phyloP scores from a whole-genome alignment of 1,139 yeast genomes.

The Hemisphaericaspora xylanilytica region DNA sequence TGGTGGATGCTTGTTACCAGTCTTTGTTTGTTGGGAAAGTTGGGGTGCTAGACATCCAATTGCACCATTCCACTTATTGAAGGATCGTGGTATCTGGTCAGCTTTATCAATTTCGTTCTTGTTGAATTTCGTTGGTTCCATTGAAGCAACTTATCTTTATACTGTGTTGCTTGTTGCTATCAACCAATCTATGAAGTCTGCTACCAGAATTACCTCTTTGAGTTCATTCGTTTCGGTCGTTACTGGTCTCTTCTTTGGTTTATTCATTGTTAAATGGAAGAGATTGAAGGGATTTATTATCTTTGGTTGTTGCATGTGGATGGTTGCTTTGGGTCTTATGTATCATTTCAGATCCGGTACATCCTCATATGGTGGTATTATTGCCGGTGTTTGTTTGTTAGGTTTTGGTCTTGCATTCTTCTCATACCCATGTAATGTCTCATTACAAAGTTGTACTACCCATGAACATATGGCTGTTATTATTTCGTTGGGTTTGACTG shows the following conservation, averaged over 20 bases:
- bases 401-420: constrained; percentile 42
- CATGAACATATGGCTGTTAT: constrained; percentile 42
- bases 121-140: constrained; percentile 29
- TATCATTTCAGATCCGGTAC: constrained; percentile 32
- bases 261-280: constrained; percentile 28
- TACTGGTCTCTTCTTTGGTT: constrained; percentile 33
- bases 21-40: constrained; percentile 32
- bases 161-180: constrained; percentile 37
- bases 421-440: constrained; percentile 33
- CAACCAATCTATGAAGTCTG: constrained; percentile 30
- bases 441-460: constrained; percentile 31
- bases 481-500: constrained; percentile 30
- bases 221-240: constrained; percentile 34
- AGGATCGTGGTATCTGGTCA: constrained; percentile 39
- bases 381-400: constrained; percentile 31
- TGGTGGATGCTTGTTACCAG: constrained; percentile 36
- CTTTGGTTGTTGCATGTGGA: constrained; percentile 35
- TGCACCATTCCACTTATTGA: constrained; percentile 31
- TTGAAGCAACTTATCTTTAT: constrained; percentile 33
- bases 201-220: constrained; percentile 34
- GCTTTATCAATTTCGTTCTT: constrained; percentile 28
- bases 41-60: constrained; percentile 31
- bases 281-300: constrained; percentile 32
- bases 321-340: constrained; percentile 35
- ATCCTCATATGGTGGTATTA: constrained; percentile 30